Percentiles rank a stretch among this genome's conserved stretches.
phyloP scores from a whole-genome alignment of 2,329 filamentous ascomycete species.

The Scortechinia acanthostroma region DNA sequence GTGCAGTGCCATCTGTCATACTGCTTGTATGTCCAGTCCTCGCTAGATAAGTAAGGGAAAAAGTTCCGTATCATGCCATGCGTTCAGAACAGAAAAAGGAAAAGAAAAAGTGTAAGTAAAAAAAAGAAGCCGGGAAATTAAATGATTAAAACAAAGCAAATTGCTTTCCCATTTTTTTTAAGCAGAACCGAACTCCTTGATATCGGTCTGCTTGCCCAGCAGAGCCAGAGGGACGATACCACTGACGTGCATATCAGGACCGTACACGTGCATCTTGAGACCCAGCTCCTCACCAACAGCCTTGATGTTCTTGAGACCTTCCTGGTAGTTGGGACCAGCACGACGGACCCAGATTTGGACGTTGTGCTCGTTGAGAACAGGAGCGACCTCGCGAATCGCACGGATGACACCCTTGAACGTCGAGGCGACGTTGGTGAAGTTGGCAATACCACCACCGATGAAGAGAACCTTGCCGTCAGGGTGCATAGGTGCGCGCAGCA shows the following conservation, averaged over 20 bases:
- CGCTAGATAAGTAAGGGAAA: no score
- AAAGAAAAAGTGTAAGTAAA: neutral
- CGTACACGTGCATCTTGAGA: conserved; percentile 60
- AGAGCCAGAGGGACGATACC: conserved; percentile 94
- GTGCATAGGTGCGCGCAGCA: conserved; percentile 81
- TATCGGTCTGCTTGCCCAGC: conserved; percentile 50
- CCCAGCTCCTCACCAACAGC: conserved; percentile 86
- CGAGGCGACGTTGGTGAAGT: conserved; percentile 99
- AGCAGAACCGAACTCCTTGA: conserved; percentile 52
- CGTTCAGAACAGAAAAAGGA: neutral
- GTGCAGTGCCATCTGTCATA: no score
- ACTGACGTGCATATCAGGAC: conserved; percentile 86
- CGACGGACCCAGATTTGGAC: conserved; percentile 91
- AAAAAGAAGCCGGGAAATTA: neutral
- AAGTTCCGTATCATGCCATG: neutral
- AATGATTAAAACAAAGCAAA: neutral
- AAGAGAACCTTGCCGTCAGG: conserved; percentile 96
- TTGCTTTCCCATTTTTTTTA: no score
- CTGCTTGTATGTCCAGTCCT: no score
- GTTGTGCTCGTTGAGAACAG: conserved; percentile 86
- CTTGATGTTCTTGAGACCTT: conserved; percentile 99
- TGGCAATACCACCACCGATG: conserved; percentile 99
- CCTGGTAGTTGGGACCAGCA: conserved; percentile 96
- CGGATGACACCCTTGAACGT: conserved; percentile 99
- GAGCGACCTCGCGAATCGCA: conserved; percentile 82